Conservation (phyloP, 371 early-diverging fungal species). For the Cokeromyces recurvatus region DNA sequence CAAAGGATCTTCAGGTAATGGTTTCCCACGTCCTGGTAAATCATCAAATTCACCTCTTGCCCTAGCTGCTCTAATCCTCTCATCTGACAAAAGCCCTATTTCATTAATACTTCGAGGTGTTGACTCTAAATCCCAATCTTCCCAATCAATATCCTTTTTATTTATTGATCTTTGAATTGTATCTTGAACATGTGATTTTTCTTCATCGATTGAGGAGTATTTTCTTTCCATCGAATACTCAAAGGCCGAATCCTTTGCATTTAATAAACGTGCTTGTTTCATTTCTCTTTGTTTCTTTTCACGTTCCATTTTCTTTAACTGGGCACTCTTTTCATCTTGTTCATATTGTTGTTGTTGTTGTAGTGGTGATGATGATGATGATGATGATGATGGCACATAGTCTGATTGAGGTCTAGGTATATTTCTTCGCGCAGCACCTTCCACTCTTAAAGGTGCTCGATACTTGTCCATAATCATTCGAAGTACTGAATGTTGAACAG, state of each 20-base stretch:
- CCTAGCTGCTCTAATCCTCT: slow-evolving; percentile 33
- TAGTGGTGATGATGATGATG: no score
- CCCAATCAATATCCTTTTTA: slow-evolving; percentile 9
- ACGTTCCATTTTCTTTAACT: slow-evolving; percentile 15
- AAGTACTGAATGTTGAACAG: slow-evolving; percentile 21
- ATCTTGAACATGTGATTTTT: slow-evolving; percentile 1
- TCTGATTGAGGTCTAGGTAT: slow-evolving; percentile 20
- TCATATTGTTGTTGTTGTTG: neutral
- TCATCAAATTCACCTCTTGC: slow-evolving; percentile 44
- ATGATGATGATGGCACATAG: neutral
- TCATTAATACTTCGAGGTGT: slow-evolving; percentile 13
- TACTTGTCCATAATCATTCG: slow-evolving; percentile 36
- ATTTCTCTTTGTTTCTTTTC: slow-evolving; percentile 6
- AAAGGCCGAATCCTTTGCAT: slow-evolving; percentile 22
- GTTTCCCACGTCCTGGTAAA: slow-evolving; percentile 43
- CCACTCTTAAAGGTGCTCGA: slow-evolving; percentile 22
- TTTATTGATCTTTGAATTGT: neutral
- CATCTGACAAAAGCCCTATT: slow-evolving; percentile 31
- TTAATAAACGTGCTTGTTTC: slow-evolving; percentile 18
- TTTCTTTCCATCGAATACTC: slow-evolving; percentile 19
- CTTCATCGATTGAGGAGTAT: slow-evolving; percentile 5
- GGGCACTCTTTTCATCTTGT: slow-evolving; percentile 18
- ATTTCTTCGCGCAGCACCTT: slow-evolving; percentile 29
- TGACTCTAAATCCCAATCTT: slow-evolving; percentile 7
- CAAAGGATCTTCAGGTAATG: slow-evolving; percentile 24